These are phyloP conservation scores for Suhomyces atakaporum DNA, from an alignment of 1,139 yeast species.

Conservation along the genomic window DNA sequence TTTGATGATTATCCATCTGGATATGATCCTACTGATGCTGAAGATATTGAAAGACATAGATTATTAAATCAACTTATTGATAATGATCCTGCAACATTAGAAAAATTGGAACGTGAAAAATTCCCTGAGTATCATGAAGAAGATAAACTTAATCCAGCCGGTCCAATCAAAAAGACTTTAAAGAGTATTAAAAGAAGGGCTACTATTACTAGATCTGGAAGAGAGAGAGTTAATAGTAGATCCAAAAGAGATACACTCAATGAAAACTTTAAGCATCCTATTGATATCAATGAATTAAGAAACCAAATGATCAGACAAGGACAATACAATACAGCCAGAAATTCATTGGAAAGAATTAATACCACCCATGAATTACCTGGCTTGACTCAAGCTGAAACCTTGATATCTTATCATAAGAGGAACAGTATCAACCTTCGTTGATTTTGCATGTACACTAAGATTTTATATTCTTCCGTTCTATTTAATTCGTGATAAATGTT, in stretches of 20 bases:
- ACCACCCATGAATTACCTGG: conserved; percentile 55
- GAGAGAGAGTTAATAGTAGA: conserved; percentile 22
- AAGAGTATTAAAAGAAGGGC: conserved; percentile 32
- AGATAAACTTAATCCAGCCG: conserved; percentile 13
- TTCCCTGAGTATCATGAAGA: conserved; percentile 16
- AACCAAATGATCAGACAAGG: conserved; percentile 45
- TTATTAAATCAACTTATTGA: conserved; percentile 37
- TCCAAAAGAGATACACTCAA: conserved; percentile 36
- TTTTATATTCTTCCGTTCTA: conserved; percentile 2
- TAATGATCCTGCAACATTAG: conserved; percentile 38
- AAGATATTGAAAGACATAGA: conserved; percentile 47
- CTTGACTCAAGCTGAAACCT: conserved; percentile 51
- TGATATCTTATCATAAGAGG: conserved; percentile 47
- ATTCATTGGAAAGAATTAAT: conserved; percentile 41
- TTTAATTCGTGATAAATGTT: conserved; percentile 5
- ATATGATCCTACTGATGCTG: conserved; percentile 60
- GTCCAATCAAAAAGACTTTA: conserved; percentile 36
- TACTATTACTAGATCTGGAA: conserved; percentile 26
- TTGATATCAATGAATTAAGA: conserved; percentile 40
- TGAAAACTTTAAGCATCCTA: conserved; percentile 37
- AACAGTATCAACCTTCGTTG: conserved; percentile 31
- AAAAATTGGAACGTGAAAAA: conserved; percentile 32
- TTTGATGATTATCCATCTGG: conserved; percentile 53
- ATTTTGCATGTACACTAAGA: conserved; percentile 6
- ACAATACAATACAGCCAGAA: conserved; percentile 34